Conservation (phyloP, 2,329 filamentous ascomycete species). For the Bipolaris cookei region DNA sequence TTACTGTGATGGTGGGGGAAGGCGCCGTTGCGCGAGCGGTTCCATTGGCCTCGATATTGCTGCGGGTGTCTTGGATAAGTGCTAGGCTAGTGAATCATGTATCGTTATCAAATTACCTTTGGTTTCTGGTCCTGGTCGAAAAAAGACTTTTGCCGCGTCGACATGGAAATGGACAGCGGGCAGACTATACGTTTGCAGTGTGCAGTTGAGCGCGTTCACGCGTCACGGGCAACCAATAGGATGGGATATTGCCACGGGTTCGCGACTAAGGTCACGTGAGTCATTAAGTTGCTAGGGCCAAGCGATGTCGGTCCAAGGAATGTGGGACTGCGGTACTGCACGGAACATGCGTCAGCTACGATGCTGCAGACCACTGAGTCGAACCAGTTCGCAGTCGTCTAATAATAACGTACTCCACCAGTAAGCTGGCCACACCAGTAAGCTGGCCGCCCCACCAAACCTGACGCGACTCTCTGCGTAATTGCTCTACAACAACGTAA, state of each 20-base stretch:
- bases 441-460: too few relatives aligned
- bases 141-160: conserved; percentile 58
- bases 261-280: conserved; percentile 21
- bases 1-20: conserved; percentile 35
- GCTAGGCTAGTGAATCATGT: neutral
- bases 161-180: conserved; percentile 45
- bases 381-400: conserved; percentile 3
- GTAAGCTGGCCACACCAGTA: too few relatives aligned
- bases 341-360: conserved; percentile 6
- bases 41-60: conserved; percentile 46
- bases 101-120: conserved; percentile 43
- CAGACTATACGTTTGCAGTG: conserved; percentile 3
- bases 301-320: conserved; percentile 7
- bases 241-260: conserved; percentile 9
- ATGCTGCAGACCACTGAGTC: conserved; percentile 1
- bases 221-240: conserved; percentile 18
- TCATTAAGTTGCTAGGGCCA: neutral
- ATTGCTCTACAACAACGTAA: too few relatives aligned
- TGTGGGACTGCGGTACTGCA: neutral
- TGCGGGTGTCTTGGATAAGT: conserved; percentile 20
- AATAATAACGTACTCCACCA: too few relatives aligned
- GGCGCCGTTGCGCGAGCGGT: conserved; percentile 40
- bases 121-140: conserved; percentile 56
- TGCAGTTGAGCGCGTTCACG: conserved; percentile 22
- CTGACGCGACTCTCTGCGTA: too few relatives aligned